Evolutionary conservation across 192 early-diverging fungal species (phyloP).

Genomic region (Gigaspora rosea): DNA sequence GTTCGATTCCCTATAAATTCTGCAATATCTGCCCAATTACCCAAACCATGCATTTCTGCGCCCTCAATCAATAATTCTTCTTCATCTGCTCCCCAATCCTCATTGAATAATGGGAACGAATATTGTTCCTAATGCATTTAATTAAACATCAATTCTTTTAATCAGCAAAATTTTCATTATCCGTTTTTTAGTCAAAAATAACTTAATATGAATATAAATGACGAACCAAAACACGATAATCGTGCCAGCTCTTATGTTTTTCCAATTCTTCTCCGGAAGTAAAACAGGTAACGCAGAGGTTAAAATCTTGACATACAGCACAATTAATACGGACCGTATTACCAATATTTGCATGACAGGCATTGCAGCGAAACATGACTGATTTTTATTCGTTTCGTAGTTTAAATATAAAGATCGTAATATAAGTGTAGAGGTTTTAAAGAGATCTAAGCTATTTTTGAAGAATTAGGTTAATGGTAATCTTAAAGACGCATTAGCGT

Average conservation of each 20-base stretch:
- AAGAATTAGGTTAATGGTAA: no score
- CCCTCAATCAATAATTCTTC: constrained; percentile 93
- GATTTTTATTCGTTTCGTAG: not conserved
- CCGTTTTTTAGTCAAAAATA: not conserved
- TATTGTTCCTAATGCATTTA: constrained; percentile 61
- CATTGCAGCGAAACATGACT: constrained; percentile 74
- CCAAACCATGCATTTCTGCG: constrained; percentile 88
- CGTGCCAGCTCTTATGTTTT: constrained; percentile 80
- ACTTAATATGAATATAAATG: not conserved
- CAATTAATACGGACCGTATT: constrained; percentile 88
- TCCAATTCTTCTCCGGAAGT: constrained; percentile 78
- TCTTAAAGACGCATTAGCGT: no score
- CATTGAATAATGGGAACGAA: constrained; percentile 87
- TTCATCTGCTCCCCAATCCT: constrained; percentile 95
- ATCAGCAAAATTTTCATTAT: not conserved
- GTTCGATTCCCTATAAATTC: constrained; percentile 92
- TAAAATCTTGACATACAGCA: constrained; percentile 83
- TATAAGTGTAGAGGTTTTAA: no score
- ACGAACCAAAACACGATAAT: constrained; percentile 85
- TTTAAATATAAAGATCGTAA: no score
- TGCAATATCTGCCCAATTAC: constrained; percentile 96
- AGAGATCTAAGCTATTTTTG: no score
- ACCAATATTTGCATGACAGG: constrained; percentile 87
- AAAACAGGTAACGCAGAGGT: constrained; percentile 95
- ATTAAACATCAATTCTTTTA: not conserved